Evolutionary conservation across 164 flowering plant genomes (phyloP), one percentile per base, ranked within the genome.

Genomic region (Vitis amurensis): DNA sequence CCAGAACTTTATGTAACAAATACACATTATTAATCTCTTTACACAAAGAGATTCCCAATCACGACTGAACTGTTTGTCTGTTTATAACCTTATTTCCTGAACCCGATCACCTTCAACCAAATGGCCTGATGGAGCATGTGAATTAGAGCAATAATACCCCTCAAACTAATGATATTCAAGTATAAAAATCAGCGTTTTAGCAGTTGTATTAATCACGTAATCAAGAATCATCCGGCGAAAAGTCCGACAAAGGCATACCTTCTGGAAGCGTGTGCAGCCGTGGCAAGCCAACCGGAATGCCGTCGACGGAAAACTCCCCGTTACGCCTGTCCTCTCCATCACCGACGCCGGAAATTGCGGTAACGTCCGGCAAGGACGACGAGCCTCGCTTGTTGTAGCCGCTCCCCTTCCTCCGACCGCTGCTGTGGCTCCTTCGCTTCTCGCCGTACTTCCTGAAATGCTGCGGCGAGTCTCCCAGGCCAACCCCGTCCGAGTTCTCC

Each of bases 271-370:
- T 89, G 55, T 83, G 91, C 37, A 95, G 81, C 77, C 83, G 79
- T 13, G 99, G 94, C 80, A 95, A 81, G 0, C 98, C 99, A 3
- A 80, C 77, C 11, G 99, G 99, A 75, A 95, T 89, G 31, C 75
- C 79, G 13, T 87, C 91, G 11, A 80, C 79, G 52, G 56, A 58
- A 3, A 84, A 27, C 69, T 73, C 64, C 15, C 90, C 96, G 59
- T 83, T 88, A 61, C 74, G 70, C 76, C 60, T 76, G 76, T 76
- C 83, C n/a, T 77, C 87, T 4, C 60, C 83, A 17, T 78, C 84
- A 8, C 9, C 69, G 6, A 66, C 79, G 4, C 71, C 76, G 9
- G 80, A 69, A 31, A 78, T 71, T 11, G 56, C 64, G 11, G 81
- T 80, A 7, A 80, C 83, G 47, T 83, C 83, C 15, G 86, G 86